Conservation (phyloP, 2,329 filamentous ascomycete species). For the Trichoderma asperellum region DNA sequence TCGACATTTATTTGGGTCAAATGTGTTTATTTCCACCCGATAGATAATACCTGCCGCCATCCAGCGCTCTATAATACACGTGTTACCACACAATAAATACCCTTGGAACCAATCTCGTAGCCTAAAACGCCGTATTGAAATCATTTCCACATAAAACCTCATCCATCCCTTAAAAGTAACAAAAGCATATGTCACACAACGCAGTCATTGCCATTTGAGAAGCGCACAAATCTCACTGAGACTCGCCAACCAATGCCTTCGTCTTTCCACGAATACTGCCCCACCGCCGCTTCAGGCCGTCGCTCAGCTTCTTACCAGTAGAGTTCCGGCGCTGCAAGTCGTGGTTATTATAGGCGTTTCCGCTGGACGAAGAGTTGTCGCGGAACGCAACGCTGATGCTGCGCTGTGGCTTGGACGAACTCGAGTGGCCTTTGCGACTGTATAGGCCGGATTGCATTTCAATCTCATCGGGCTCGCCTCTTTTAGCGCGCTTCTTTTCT, state of each 20-base stretch:
- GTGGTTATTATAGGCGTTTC: constrained; percentile 10
- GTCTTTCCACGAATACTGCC: constrained; percentile 54
- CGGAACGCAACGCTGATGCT: constrained; percentile 48
- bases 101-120: not conserved
- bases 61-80: not conserved
- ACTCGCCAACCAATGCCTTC: not conserved
- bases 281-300: constrained; percentile 58
- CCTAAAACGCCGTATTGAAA: not conserved
- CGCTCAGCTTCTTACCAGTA: constrained; percentile 50
- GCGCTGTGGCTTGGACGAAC: constrained; percentile 44
- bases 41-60: not conserved
- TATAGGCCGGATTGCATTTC: constrained; percentile 21
- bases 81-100: not conserved
- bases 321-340: constrained; percentile 46
- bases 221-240: not conserved
- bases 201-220: not conserved
- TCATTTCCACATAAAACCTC: not conserved
- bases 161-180: not conserved
- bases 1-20: not conserved
- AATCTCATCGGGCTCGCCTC: constrained; percentile 9
- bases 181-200: not conserved
- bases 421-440: constrained; percentile 2
- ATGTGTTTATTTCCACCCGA: not conserved
- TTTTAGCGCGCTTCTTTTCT: constrained; percentile 51
- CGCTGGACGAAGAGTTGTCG: not conserved